A percentile compares a stretch with the other conserved stretches of the same genome.
Conservation (phyloP, 768 basidiomycete genomes). For the Lentinula guzmanii region DNA sequence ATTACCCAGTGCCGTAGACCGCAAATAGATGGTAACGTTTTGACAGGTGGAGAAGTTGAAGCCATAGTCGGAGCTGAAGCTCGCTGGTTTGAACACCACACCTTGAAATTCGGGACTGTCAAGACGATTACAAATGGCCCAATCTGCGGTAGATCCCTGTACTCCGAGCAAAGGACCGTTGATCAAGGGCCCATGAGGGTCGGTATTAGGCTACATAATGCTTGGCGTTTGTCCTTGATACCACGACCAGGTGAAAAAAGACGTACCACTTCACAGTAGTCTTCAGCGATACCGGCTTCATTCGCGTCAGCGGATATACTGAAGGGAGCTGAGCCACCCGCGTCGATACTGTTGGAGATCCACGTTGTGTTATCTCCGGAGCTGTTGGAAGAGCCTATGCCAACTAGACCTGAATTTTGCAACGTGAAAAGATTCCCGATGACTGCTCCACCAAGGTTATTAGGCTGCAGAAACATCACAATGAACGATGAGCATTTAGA, state of each 20-base stretch:
- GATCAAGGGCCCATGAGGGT: background rate
- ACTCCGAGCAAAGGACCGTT: background rate
- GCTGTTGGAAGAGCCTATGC: background rate
- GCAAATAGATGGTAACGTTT: background rate
- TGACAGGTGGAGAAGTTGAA: background rate
- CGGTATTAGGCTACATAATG: background rate
- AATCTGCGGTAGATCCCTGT: background rate
- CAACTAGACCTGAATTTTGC: background rate
- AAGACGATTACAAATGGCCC: background rate
- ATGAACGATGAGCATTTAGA: no score
- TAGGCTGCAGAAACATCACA: background rate
- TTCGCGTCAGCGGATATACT: background rate
- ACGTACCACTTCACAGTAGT: slow-evolving; percentile 3
- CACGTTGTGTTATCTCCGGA: background rate
- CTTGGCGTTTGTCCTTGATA: no score
- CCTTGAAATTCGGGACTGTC: background rate
- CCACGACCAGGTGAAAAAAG: no score
- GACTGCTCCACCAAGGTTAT: background rate
- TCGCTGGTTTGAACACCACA: background rate
- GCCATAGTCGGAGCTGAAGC: background rate
- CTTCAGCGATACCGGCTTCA: background rate
- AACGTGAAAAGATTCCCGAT: background rate
- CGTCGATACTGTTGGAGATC: background rate
- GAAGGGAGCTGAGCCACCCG: background rate
- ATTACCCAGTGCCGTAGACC: background rate